phyloP scores from a whole-genome alignment of 139 green algal species.

The Picochlorum sp. region DNA sequence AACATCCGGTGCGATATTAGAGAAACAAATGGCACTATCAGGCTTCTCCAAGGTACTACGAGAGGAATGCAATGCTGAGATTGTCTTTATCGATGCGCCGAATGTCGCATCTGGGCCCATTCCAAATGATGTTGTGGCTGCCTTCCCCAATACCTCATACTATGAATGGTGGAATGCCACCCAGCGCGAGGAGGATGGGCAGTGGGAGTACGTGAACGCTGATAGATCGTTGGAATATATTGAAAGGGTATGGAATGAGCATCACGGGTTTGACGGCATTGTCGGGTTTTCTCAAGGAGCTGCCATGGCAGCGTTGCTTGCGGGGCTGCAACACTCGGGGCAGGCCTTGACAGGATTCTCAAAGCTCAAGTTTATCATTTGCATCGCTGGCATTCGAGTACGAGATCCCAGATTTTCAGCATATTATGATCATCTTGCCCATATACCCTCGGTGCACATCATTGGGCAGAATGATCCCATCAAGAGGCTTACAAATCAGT shows the following conservation, averaged over 20 bases:
- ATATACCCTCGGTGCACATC: constrained; percentile 41
- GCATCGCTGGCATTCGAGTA: constrained; percentile 42
- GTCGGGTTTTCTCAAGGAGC: constrained; percentile 31
- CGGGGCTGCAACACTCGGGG: constrained; percentile 24
- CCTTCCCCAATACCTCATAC: constrained; percentile 31
- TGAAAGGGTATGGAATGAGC: constrained; percentile 9
- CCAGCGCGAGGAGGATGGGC: background rate
- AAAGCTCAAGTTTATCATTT: constrained; percentile 36
- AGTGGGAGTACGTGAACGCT: constrained; percentile 29
- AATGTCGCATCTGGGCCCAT: constrained; percentile 41
- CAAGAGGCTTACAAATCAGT: constrained; percentile 24
- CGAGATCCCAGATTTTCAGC: constrained; percentile 24
- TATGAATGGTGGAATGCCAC: constrained; percentile 46
- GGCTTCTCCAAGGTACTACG: constrained; percentile 23
- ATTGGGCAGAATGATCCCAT: constrained; percentile 38
- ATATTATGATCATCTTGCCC: constrained; percentile 25
- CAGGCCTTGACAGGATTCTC: constrained; percentile 20
- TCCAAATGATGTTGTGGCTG: constrained; percentile 30
- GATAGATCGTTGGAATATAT: constrained; percentile 24
- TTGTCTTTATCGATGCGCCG: constrained; percentile 41
- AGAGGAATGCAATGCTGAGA: constrained; percentile 35
- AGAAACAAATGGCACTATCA: constrained; percentile 31
- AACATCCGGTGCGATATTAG: constrained; percentile 39
- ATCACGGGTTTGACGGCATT: constrained; percentile 48
- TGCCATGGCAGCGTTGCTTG: constrained; percentile 20